phyloP scores from a whole-genome alignment of 2,329 filamentous ascomycete genomes.

The Botryotinia convoluta region DNA sequence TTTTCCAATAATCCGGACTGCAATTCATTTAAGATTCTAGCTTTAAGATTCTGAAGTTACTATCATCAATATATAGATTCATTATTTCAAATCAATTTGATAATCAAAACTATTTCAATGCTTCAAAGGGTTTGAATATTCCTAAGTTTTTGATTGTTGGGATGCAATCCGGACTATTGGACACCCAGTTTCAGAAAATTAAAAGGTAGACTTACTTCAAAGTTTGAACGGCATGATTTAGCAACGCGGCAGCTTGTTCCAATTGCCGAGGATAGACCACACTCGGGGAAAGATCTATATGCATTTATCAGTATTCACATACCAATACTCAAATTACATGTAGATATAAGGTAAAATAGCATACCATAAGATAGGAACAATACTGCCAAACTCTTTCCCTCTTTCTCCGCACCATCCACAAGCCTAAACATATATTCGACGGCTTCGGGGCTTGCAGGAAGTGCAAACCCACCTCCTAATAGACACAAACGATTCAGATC shows the following conservation, averaged over 20 bases:
- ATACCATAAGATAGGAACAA: conserved; percentile 56
- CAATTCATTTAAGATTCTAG: neutral
- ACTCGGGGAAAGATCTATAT: conserved; percentile 45
- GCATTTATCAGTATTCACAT: neutral
- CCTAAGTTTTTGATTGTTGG: neutral
- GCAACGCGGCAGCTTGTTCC: conserved; percentile 44
- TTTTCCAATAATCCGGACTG: neutral
- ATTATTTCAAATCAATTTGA: neutral
- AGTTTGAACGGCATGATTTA: conserved; percentile 44
- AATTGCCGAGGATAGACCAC: conserved; percentile 48
- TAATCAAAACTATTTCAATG: neutral
- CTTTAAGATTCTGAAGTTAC: neutral
- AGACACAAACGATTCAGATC: neutral
- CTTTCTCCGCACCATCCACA: conserved; percentile 35
- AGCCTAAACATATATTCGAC: conserved; percentile 42
- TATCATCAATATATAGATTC: neutral
- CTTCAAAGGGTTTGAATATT: neutral
- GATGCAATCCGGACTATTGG: neutral
- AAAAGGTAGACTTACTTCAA: conserved; percentile 30
- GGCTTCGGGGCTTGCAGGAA: conserved; percentile 48
- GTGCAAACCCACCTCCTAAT: conserved; percentile 54
- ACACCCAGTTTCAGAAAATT: conserved; percentile 44
- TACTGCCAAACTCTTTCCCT: conserved; percentile 47
- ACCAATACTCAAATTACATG: neutral
- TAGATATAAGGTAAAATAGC: neutral